These are phyloP conservation scores for Zygnema cylindricum DNA, from an alignment of 139 green algal genomes.

Conservation along the genomic window DNA sequence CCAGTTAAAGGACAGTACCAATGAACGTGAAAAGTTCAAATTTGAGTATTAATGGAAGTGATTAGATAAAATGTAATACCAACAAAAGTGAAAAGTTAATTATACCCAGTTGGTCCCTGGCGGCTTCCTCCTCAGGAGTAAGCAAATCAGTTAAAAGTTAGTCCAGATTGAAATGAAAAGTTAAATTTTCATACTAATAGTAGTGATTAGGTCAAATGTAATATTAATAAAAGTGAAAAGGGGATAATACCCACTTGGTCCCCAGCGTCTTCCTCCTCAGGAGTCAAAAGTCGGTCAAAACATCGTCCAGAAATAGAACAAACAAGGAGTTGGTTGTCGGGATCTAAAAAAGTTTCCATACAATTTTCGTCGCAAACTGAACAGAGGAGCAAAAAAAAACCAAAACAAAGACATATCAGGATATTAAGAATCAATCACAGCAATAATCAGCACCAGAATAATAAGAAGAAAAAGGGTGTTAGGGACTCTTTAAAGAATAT, in stretches of 20 bases:
- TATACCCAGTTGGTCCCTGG: background rate
- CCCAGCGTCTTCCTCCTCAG: constrained; percentile 50
- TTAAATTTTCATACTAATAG: background rate
- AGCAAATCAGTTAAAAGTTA: constrained; percentile 52
- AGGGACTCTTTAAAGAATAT: background rate
- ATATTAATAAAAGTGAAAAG: background rate
- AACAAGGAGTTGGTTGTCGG: constrained; percentile 52
- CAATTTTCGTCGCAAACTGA: constrained; percentile 62
- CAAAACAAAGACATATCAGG: constrained; percentile 18
- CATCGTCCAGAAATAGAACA: constrained; percentile 55
- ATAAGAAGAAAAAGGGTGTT: background rate
- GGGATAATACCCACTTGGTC: background rate
- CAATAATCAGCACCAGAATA: too few relatives aligned
- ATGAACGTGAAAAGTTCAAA: too few relatives aligned
- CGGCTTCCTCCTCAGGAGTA: constrained; percentile 46
- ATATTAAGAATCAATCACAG: constrained; percentile 58
- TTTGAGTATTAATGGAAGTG: too few relatives aligned
- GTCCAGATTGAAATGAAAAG: background rate
- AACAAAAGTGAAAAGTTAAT: background rate
- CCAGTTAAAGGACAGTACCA: too few relatives aligned
- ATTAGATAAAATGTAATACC: background rate
- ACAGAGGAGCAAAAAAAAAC: background rate
- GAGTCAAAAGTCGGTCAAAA: constrained; percentile 55
- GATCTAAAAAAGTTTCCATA: constrained; percentile 39
- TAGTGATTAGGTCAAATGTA: background rate